These are phyloP conservation scores for Poa pratensis DNA, from an alignment of 176 grass and related monocot genomes.

Conservation along the genomic window DNA sequence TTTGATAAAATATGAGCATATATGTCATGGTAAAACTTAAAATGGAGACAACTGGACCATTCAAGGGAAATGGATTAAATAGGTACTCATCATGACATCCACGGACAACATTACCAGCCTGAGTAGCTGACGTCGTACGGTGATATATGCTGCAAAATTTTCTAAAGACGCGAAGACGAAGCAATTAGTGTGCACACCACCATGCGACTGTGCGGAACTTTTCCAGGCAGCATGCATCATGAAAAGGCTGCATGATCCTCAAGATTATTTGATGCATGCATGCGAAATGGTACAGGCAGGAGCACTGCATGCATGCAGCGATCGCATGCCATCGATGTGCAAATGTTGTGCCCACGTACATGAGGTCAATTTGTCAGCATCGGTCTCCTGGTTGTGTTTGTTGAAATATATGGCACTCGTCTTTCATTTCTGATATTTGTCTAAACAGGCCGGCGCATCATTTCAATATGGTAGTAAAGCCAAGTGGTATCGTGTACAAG, in stretches of 20 bases:
- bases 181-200: background rate
- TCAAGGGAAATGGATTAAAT: background rate
- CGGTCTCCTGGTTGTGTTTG: background rate
- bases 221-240: conserved; percentile 26
- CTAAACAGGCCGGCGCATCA: too few relatives aligned
- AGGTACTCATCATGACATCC: conserved; percentile 19
- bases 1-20: background rate
- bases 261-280: background rate
- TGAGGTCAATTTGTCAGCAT: background rate
- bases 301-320: background rate
- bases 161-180: background rate
- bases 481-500: too few relatives aligned
- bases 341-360: conserved; percentile 15
- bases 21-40: too few relatives aligned
- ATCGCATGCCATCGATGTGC: background rate
- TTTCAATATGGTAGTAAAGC: too few relatives aligned
- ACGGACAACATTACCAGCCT: background rate
- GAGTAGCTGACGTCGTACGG: background rate
- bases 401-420: too few relatives aligned
- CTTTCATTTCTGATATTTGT: too few relatives aligned
- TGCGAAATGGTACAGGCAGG: background rate
- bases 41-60: conserved; percentile 4
- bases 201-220: background rate
- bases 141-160: background rate
- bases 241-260: conserved; percentile 33